Base-by-base conservation (phyloP, 192 early-diverging fungal genomes). In the Martensiomyces pterosporus region DNA sequence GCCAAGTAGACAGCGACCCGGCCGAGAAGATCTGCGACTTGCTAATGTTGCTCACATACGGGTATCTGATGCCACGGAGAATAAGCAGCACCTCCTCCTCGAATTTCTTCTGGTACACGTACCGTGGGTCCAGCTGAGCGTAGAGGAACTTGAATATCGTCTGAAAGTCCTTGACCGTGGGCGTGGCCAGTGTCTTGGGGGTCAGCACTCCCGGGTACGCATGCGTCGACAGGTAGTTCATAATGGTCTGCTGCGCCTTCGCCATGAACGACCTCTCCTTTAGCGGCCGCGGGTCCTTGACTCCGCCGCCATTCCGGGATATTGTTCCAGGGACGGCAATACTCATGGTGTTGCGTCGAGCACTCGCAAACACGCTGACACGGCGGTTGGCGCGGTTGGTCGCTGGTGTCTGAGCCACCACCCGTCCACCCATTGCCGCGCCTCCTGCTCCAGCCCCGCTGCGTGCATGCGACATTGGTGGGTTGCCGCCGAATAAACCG, bases 121-220 rank as follows among this genome's bases (percentile, higher is more conserved):
- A 84, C 22, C 68, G 44, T 10, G 82, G 82, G 55, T 91, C 88
- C 32, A 91, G 55, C 59, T 78, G 71, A 10, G 71, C 67, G 54
- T 87, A 88, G 4, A 89, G 64, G 49, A n/a, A n/a, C 72, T 81
- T 5, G 72, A 91, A 89, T 18, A 89, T 87, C 22, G 50, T 61
- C 42, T 79, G 69, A 66, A 85, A 91, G 40, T 88, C 87, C 60
- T 87, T 88, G 25, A 52, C 65, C 13, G 78, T 79, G n/a, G 86
- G 86, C 12, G 73, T 67, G 21, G 64, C 42, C 23, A 91, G 58
- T 2, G 64, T 71, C 41, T 82, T 87, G n/a, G 72, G 56, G 7
- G 75, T 64, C 33, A 88, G 45, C 38, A 67, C 25, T 2, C 79
- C 70, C 8, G 77, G 72, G 62, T 82, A 90, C n/a, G 80, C 82